Conservation (phyloP, 768 basidiomycete species). For the Tulasnella sp. region DNA sequence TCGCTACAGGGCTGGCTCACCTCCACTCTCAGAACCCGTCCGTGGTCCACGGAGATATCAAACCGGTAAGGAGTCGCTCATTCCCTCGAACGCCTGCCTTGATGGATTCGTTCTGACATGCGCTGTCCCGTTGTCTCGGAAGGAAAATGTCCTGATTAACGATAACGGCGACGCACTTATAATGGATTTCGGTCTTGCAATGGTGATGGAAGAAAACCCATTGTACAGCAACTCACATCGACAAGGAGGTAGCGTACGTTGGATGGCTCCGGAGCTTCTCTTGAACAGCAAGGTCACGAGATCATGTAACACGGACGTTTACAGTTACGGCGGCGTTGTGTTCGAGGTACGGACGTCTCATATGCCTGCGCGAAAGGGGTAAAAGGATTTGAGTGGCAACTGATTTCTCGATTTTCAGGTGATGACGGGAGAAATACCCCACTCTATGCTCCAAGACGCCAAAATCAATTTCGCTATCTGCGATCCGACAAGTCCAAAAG, state of each 20-base stretch:
- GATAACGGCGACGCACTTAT: not conserved
- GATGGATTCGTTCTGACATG: not conserved
- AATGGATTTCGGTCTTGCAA: not conserved
- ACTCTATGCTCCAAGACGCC: not conserved
- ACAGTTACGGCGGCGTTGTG: not conserved
- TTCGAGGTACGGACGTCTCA: not conserved
- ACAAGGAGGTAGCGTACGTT: not conserved
- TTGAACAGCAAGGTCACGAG: not conserved
- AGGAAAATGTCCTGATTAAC: slow-evolving; percentile 1
- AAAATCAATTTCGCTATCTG: not conserved
- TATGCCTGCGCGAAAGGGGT: too few species aligned
- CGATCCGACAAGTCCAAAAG: not conserved
- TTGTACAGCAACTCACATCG: not conserved
- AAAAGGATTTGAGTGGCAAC: too few species aligned
- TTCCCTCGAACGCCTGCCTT: not conserved
- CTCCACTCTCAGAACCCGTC: not conserved
- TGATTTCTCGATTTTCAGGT: not conserved
- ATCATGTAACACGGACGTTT: not conserved
- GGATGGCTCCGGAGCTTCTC: not conserved
- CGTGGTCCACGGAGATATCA: not conserved
- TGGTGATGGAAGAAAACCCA: not conserved
- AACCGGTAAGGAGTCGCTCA: not conserved
- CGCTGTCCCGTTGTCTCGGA: not conserved
- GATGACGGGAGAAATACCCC: not conserved
- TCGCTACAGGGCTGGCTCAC: not conserved